Base-by-base conservation (phyloP, 352 stramenopile species). In the Phytophthora fragariae region DNA sequence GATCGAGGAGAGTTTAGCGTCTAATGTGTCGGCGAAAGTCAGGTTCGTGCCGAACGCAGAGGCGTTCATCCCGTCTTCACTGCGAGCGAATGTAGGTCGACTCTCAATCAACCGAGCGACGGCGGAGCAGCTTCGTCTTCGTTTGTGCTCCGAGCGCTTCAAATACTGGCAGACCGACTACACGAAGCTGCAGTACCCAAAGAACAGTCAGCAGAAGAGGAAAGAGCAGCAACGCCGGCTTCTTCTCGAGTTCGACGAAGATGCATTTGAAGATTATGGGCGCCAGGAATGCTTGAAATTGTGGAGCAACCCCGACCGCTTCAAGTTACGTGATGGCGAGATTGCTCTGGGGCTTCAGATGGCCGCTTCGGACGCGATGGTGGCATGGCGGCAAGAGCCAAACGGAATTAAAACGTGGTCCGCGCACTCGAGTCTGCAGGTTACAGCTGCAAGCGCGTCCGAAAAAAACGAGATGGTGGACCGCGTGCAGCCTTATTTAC, bases 321-420 rank as follows among this genome's bases (percentile, higher is more conserved):
- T 68, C 10, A 69, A 71, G 8, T 2, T 77, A 27, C 81, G 78
- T 17, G 80, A 88, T 31, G 33, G 27, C n/a, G 83, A 91, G 27
- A 84, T 91, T 54, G 62, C 70, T n/a, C 17, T 91, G 9, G 83
- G 83, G 17, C 66, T 88, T 57, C 79, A 84, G 8, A 70, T 89
- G 60, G 73, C 82, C 50, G 83, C 76, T 33, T 85, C 76, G 0
- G 83, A 88, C 11, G 83, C 82, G 21, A 57, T 89, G 46, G 74
- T 89, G 27, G 76, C 49, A 8, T 91, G 83, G 83, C 65, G 73
- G 47, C 76, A 82, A 65, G 68, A 70, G 47, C 68, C 74, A 24
- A 54, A 77, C 59, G 69, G 67, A 57, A 73, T 70, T 49, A 55
- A 65, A 7, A 54, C 47, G 27, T 86, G 81, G 81, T 82, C 62